These are phyloP conservation scores for Candida ponderosae DNA, from an alignment of 805 yeast species.

Conservation along the genomic window DNA sequence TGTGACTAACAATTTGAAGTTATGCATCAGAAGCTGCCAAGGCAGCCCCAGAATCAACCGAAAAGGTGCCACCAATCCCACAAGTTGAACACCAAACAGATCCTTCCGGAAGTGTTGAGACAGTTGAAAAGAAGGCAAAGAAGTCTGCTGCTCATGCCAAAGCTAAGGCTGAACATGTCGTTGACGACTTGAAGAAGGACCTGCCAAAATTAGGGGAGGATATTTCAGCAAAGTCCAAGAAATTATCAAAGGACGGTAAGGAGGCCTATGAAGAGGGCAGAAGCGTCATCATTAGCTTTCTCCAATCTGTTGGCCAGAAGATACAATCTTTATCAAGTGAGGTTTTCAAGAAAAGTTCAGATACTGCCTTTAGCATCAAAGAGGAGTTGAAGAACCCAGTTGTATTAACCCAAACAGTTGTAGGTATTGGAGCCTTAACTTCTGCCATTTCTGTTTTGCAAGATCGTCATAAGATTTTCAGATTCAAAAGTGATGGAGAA, in stretches of 20 bases:
- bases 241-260: slow-evolving; percentile 21
- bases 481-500: slow-evolving; percentile 33
- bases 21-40: slow-evolving; percentile 9
- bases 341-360: slow-evolving; percentile 11
- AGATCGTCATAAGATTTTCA: slow-evolving; percentile 41
- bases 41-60: slow-evolving; percentile 2
- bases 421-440: slow-evolving; percentile 38
- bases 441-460: slow-evolving; percentile 42
- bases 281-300: slow-evolving; percentile 17
- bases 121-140: slow-evolving; percentile 10
- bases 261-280: slow-evolving; percentile 22
- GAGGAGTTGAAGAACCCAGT: slow-evolving; percentile 56
- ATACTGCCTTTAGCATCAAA: slow-evolving; percentile 15
- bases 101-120: slow-evolving; percentile 15
- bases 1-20: neutral
- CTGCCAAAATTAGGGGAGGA: slow-evolving; percentile 19
- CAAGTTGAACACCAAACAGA: slow-evolving; percentile 6
- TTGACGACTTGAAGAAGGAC: slow-evolving; percentile 17
- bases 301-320: slow-evolving; percentile 12
- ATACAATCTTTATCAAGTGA: slow-evolving; percentile 15
- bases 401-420: slow-evolving; percentile 44
- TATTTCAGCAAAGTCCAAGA: slow-evolving; percentile 25
- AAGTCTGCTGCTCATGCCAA: slow-evolving; percentile 11
- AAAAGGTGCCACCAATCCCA: slow-evolving; percentile 6
- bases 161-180: slow-evolving; percentile 16